Conservation (phyloP, 805 yeast genomes). For the Candida caryicola region DNA sequence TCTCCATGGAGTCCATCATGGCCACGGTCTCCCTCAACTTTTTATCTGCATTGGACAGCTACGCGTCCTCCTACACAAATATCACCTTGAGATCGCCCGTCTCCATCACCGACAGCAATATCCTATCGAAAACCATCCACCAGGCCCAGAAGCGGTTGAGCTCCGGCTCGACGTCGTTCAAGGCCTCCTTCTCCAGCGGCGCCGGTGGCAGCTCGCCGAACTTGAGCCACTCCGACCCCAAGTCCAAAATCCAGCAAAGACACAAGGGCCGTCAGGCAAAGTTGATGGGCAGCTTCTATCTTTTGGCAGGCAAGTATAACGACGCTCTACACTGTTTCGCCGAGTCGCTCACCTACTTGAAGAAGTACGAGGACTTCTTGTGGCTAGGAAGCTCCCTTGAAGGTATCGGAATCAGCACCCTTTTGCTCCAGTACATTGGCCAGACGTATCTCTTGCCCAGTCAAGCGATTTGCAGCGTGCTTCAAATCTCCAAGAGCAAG, state of each 20-base stretch:
- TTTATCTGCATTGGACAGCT: conserved; percentile 59
- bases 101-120: conserved; percentile 51
- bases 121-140: conserved; percentile 37
- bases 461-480: conserved; percentile 28
- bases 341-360: conserved; percentile 64
- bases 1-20: conserved; percentile 55
- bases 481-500: conserved; percentile 32
- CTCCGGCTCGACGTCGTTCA: conserved; percentile 36
- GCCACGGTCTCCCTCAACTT: conserved; percentile 71
- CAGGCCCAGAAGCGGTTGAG: conserved; percentile 43
- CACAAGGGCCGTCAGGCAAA: conserved; percentile 74
- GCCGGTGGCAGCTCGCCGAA: conserved; percentile 5
- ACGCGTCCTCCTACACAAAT: conserved; percentile 71
- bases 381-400: conserved; percentile 93
- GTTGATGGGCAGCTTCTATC: conserved; percentile 68
- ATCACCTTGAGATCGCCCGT: conserved; percentile 84
- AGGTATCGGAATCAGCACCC: conserved; percentile 65
- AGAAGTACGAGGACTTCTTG: conserved; percentile 65
- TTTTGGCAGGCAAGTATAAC: conserved; percentile 74
- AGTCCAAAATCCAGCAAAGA: conserved; percentile 38
- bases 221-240: conserved; percentile 18
- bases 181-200: conserved; percentile 24
- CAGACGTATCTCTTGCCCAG: conserved; percentile 49
- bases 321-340: conserved; percentile 71
- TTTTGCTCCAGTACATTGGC: conserved; percentile 57